phyloP scores from a whole-genome alignment of 257 asterid species.

The Perilla frutescens region DNA sequence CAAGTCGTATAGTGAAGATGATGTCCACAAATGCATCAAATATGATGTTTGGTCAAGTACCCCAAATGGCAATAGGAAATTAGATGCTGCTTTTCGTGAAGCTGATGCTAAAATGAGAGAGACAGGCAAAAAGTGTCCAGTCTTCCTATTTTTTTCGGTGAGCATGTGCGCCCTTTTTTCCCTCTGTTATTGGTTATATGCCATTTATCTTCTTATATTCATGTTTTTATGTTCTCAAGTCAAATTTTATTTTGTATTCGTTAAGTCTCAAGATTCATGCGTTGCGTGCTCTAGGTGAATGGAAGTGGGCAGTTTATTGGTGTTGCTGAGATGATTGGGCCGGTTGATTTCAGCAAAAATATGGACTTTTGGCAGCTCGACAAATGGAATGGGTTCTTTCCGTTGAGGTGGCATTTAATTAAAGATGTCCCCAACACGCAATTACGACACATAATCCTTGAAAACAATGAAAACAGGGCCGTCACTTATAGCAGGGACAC shows the following conservation, averaged over 20 bases:
- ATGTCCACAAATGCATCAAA: constrained; percentile 79
- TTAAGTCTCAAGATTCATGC: background rate
- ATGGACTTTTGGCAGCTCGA: constrained; percentile 95
- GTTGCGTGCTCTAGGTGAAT: constrained; percentile 57
- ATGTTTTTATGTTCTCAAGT: background rate
- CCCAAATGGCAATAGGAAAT: constrained; percentile 74
- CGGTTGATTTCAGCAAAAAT: constrained; percentile 71
- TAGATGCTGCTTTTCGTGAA: constrained; percentile 64
- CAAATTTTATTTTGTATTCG: background rate
- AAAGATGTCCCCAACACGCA: constrained; percentile 72
- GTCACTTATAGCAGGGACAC: constrained; percentile 85
- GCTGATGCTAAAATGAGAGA: constrained; percentile 57
- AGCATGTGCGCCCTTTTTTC: constrained; percentile 3
- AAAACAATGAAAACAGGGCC: constrained; percentile 70
- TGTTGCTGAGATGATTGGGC: constrained; percentile 86
- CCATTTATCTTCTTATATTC: background rate
- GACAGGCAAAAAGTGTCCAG: constrained; percentile 57
- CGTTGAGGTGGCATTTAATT: constrained; percentile 87
- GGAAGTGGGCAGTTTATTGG: constrained; percentile 93
- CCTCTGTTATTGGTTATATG: background rate
- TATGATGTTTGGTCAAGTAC: constrained; percentile 95
- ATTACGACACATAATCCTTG: constrained; percentile 70
- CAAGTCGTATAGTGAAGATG: constrained; percentile 87
- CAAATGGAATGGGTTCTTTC: constrained; percentile 89
- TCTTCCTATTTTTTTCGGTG: constrained; percentile 84